Base-by-base conservation (phyloP, 495 filamentous ascomycete species). In the Terfezia claveryi region DNA sequence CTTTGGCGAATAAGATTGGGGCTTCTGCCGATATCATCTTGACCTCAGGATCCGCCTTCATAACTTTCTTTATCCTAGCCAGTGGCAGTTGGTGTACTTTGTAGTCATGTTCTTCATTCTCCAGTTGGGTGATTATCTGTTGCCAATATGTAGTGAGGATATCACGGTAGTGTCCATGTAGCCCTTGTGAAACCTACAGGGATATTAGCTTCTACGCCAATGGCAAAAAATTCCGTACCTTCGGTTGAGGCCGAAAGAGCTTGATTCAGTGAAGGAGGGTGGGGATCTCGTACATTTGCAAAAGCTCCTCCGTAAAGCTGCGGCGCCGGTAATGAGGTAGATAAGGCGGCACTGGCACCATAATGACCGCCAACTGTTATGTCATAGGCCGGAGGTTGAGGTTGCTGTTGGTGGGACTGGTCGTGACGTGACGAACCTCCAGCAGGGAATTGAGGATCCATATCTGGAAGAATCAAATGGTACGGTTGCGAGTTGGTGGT, bases 11-110 rank as follows among this genome's bases (percentile, higher is more conserved):
- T 14, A 98, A 72, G 63, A 98, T 98, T 11, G 91, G 91, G 7
- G 91, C 91, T 70, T 98, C 91, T 20, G 91, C 91, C 10, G 87
- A 94, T 53, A 98, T 98, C 91, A 98, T 98, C 71, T 98, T 98
- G 52, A 98, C 91, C 59, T 98, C 91, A 1, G 91, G 91, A 61
- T 98, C 91, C 2, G 91, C 91, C 70, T 98, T 98, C 91, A 98
- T 98, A 61, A 98, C 91, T 67, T 98, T 98, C 75, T 96, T 98
- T 69, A 98, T 98, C 46, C 91, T 83, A 23, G 91, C 91, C 51
- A 98, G 74, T 2, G 91, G 91, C 37, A 98, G 72, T 68, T 95
- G 91, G 62, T 98, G 91, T 51, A 94, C 73, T 68, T 98, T 98
- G 72, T 94, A 98, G 67, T 98, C 92, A 68, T 98, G 91, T 38